Percentiles rank a stretch among this genome's conserved stretches.
Conservation (phyloP, 176 grass and related monocot genomes). For the Avena sativa region DNA sequence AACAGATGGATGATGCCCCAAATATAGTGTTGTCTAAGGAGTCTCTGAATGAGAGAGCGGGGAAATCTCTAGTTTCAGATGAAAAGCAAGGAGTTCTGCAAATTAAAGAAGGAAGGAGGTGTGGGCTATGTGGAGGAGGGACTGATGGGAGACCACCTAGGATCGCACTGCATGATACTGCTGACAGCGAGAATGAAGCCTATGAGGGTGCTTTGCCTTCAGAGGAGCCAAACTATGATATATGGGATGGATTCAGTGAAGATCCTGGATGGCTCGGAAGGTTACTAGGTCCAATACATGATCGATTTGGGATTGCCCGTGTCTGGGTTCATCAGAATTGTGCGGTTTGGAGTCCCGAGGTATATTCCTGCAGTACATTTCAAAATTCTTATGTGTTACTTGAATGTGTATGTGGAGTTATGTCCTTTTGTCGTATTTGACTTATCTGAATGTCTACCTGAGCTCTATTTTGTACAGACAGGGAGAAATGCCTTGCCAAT, state of each 20-base stretch:
- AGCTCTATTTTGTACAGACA: constrained; percentile 24
- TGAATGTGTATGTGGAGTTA: constrained; percentile 15
- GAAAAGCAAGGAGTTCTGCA: constrained; percentile 41
- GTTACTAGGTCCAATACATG: constrained; percentile 88
- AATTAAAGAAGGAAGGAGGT: constrained; percentile 85
- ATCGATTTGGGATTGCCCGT: constrained; percentile 82
- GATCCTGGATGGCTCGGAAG: constrained; percentile 91
- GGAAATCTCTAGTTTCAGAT: constrained; percentile 37
- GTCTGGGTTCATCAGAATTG: constrained; percentile 99
- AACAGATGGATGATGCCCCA: constrained; percentile 39
- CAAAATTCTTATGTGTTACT: constrained; percentile 10
- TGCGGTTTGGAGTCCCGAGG: constrained; percentile 97
- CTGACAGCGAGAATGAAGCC: constrained; percentile 91
- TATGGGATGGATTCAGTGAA: constrained; percentile 92
- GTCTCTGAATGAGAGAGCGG: constrained; percentile 45
- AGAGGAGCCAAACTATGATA: constrained; percentile 90
- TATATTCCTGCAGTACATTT: constrained; percentile 38
- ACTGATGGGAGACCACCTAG: constrained; percentile 89
- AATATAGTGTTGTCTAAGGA: constrained; percentile 45
- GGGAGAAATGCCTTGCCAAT: constrained; percentile 20
- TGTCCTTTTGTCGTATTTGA: background rate
- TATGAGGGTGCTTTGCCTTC: constrained; percentile 87
- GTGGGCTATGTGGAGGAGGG: constrained; percentile 88
- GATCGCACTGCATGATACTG: constrained; percentile 69
- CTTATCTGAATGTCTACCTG: constrained; percentile 18